phyloP scores from a whole-genome alignment of 805 yeast species.

The Komagataella pseudopastoris region DNA sequence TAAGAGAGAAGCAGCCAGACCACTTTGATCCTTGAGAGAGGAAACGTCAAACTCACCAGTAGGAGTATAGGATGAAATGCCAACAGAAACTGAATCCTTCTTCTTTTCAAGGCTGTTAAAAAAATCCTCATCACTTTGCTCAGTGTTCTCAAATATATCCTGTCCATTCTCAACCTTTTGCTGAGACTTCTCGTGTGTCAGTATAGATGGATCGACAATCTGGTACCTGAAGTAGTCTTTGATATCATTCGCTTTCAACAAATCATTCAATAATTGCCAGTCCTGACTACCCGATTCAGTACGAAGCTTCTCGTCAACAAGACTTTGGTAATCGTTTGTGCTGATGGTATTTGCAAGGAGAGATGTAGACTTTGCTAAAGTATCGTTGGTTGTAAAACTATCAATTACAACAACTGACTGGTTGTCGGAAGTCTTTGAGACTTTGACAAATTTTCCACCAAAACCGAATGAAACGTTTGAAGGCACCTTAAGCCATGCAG shows the following conservation, averaged over 20 bases:
- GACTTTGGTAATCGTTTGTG: constrained; percentile 33
- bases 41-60: constrained; percentile 34
- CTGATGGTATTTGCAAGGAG: constrained; percentile 44
- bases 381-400: constrained; percentile 24
- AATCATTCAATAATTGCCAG: constrained; percentile 48
- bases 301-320: constrained; percentile 41
- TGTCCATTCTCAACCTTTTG: constrained; percentile 5
- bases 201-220: not conserved
- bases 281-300: constrained; percentile 21
- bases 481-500: constrained; percentile 74
- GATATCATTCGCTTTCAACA: constrained; percentile 35
- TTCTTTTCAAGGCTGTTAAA: constrained; percentile 17
- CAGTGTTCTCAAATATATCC: not conserved
- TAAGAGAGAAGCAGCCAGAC: constrained; percentile 36
- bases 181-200: not conserved
- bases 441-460: constrained; percentile 74
- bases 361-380: constrained; percentile 20
- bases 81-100: constrained; percentile 3
- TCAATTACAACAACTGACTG: constrained; percentile 27
- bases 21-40: constrained; percentile 21
- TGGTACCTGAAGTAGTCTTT: constrained; percentile 2
- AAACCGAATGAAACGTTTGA: constrained; percentile 76
- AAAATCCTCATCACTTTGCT: constrained; percentile 22
- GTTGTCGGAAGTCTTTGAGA: constrained; percentile 19
- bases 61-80: constrained; percentile 25